A percentile compares a stretch with the other conserved stretches of the same genome.
These are phyloP conservation scores for Periconia sp. DNA, from an alignment of 2,329 filamentous ascomycete genomes.

Conservation along the genomic window DNA sequence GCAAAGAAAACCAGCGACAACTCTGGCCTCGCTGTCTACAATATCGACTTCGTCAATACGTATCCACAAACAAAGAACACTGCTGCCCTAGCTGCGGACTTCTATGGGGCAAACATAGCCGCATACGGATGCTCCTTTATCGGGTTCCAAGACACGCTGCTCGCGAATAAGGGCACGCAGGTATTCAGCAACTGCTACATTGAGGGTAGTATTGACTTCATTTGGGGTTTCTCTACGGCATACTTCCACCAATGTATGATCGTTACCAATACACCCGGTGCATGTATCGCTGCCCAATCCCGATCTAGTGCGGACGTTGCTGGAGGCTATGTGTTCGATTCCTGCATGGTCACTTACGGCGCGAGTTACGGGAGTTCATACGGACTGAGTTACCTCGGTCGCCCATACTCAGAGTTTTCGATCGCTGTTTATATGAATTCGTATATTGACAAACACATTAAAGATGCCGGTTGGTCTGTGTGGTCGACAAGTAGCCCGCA, in stretches of 20 bases:
- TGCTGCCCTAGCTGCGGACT: conserved; percentile 53
- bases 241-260: conserved; percentile 57
- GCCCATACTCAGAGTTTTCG: conserved; percentile 49
- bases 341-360: conserved; percentile 51
- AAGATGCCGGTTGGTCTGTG: conserved; percentile 35
- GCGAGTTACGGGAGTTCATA: conserved; percentile 33
- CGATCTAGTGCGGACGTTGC: conserved; percentile 20
- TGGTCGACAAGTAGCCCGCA: conserved; percentile 43
- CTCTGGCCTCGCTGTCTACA: conserved; percentile 63
- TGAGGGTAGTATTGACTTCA: conserved; percentile 62
- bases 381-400: conserved; percentile 52
- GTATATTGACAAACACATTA: conserved; percentile 44
- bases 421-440: conserved; percentile 45
- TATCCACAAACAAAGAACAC: conserved; percentile 36
- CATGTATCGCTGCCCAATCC: conserved; percentile 26
- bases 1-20: conserved; percentile 51
- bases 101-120: conserved; percentile 56
- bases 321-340: conserved; percentile 61
- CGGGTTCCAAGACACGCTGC: conserved; percentile 61
- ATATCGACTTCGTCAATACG: conserved; percentile 57
- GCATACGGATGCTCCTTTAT: conserved; percentile 62
- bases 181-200: conserved; percentile 63
- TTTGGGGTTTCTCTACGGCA: conserved; percentile 58
- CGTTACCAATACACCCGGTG: conserved; percentile 26
- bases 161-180: conserved; percentile 55